Conservation (phyloP, 192 early-diverging fungal genomes). For the Backusella luteola region DNA sequence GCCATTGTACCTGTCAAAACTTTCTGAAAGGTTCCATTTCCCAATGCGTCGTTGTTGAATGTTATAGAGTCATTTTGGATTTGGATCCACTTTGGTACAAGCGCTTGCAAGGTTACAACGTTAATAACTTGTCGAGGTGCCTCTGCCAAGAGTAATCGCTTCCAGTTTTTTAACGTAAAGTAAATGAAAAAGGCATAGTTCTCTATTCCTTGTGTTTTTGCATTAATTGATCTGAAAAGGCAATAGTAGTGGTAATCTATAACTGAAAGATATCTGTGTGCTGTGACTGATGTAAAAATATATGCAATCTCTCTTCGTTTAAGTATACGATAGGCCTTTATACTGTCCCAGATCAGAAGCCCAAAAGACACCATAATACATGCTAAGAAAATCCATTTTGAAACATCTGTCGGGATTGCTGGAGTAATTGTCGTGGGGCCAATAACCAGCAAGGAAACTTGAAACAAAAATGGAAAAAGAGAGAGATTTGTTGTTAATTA, state of each 20-base stretch:
- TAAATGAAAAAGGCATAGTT: slow-evolving; percentile 80
- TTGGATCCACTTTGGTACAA: slow-evolving; percentile 29
- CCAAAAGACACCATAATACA: slow-evolving; percentile 38
- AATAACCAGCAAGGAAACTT: background rate
- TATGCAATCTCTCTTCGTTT: slow-evolving; percentile 68
- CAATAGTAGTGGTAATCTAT: slow-evolving; percentile 78
- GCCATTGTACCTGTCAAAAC: slow-evolving; percentile 42
- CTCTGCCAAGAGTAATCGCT: slow-evolving; percentile 81
- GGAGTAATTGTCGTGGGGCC: background rate
- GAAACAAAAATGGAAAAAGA: background rate
- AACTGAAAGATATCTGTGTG: slow-evolving; percentile 72
- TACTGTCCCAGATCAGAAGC: slow-evolving; percentile 64
- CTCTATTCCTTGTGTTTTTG: slow-evolving; percentile 60
- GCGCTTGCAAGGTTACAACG: slow-evolving; percentile 47
- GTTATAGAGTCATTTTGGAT: background rate
- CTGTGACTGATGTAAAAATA: slow-evolving; percentile 70
- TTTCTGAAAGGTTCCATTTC: slow-evolving; percentile 16
- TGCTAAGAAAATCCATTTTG: too few species aligned
- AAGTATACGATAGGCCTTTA: slow-evolving; percentile 63
- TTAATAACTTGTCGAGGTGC: slow-evolving; percentile 78
- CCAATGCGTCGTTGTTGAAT: slow-evolving; percentile 13
- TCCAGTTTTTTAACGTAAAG: slow-evolving; percentile 85
- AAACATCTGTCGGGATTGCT: background rate
- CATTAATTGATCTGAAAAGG: slow-evolving; percentile 75
- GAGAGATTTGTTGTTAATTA: background rate